Percentiles rank a stretch among this genome's conserved stretches.
Evolutionary conservation across 371 early-diverging fungal species (phyloP).

Genomic region (Basidiobolus meristosporus): DNA sequence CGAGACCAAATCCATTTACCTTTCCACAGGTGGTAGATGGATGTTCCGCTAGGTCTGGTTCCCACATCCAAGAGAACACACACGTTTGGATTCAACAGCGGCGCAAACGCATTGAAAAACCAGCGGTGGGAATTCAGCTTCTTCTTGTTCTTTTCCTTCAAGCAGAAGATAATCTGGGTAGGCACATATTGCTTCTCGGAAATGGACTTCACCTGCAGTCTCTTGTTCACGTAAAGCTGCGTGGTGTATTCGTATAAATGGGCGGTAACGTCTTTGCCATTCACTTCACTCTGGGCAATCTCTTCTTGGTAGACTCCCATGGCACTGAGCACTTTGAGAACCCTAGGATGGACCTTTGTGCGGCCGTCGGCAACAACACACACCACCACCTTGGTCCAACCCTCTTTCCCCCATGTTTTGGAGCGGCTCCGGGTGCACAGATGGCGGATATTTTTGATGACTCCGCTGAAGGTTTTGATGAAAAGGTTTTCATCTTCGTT

Average conservation of each 20-base stretch:
- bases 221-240: slow-evolving; percentile 37
- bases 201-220: slow-evolving; percentile 13
- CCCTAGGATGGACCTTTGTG: slow-evolving; percentile 36
- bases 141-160: slow-evolving; percentile 64
- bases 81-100: slow-evolving; percentile 58
- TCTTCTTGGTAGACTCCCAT: slow-evolving; percentile 77
- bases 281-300: slow-evolving; percentile 42
- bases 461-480: slow-evolving; percentile 49
- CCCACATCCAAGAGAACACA: slow-evolving; percentile 79
- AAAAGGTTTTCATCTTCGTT: slow-evolving; percentile 69
- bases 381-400: slow-evolving; percentile 74
- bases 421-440: slow-evolving; percentile 39
- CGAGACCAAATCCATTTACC: too few relatives aligned
- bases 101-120: slow-evolving; percentile 80
- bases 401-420: slow-evolving; percentile 56
- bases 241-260: slow-evolving; percentile 86
- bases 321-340: slow-evolving; percentile 45
- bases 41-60: slow-evolving; percentile 54
- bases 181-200: slow-evolving; percentile 15
- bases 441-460: slow-evolving; percentile 62
- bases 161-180: slow-evolving; percentile 63
- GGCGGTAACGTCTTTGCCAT: slow-evolving; percentile 35
- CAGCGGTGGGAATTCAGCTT: slow-evolving; percentile 82
- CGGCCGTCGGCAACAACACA: slow-evolving; percentile 57
- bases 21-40: slow-evolving; percentile 71